A percentile compares a stretch with the other conserved stretches of the same genome.
These are phyloP conservation scores for Aphanocladium album DNA, from an alignment of 2,329 filamentous ascomycete genomes.

Conservation along the genomic window DNA sequence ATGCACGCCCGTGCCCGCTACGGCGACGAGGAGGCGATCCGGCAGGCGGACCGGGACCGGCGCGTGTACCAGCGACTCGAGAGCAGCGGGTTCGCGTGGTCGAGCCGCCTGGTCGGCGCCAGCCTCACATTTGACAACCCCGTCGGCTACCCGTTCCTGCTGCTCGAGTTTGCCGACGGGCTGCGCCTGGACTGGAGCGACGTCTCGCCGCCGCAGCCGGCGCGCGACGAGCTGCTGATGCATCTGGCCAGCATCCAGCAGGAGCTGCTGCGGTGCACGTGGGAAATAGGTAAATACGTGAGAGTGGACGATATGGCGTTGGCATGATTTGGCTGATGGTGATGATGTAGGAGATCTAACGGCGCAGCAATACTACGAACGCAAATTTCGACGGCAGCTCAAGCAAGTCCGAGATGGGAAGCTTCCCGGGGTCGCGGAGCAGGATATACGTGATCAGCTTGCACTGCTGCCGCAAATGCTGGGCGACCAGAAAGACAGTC, in stretches of 20 bases:
- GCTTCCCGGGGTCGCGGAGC: neutral
- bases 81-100: neutral
- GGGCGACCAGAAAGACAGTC: neutral
- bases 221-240: neutral
- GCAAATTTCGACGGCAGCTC: neutral
- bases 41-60: neutral
- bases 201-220: neutral
- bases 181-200: neutral
- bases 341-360: neutral
- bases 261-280: neutral
- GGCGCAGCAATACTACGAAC: neutral
- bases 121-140: conserved; percentile 8
- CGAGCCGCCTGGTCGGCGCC: neutral
- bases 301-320: too few species aligned
- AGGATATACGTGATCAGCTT: neutral
- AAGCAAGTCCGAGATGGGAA: neutral
- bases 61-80: neutral
- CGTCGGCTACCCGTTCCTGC: neutral
- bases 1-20: neutral
- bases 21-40: neutral
- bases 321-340: neutral
- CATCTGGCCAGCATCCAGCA: neutral
- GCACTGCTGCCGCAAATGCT: neutral
- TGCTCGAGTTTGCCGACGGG: conserved; percentile 1
- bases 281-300: neutral